phyloP scores from a whole-genome alignment of 139 green algal species.

The Chlamydomonas eustigma region DNA sequence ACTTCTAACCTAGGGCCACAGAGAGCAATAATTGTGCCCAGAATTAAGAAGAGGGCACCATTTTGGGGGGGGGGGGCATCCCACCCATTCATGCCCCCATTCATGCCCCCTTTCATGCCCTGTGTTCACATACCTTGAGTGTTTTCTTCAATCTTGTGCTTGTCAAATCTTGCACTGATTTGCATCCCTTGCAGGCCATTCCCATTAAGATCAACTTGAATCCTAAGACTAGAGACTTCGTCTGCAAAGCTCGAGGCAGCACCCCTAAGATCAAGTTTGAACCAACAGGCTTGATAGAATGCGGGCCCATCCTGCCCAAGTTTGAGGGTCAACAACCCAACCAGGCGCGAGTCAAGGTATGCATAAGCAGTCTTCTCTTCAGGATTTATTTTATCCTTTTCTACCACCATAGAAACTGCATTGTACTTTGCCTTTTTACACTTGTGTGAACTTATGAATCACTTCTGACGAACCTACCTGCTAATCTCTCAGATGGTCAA shows the following conservation, averaged over 20 bases:
- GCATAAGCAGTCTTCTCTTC: too few relatives aligned
- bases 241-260: constrained; percentile 36
- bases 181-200: constrained; percentile 38
- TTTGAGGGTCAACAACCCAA: constrained; percentile 43
- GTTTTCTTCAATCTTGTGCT: background rate
- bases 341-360: constrained; percentile 30
- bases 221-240: constrained; percentile 33
- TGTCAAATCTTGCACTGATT: too few relatives aligned
- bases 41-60: too few relatives aligned
- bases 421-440: too few relatives aligned
- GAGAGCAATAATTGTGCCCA: too few relatives aligned
- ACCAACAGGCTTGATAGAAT: constrained; percentile 40
- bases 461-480: too few relatives aligned
- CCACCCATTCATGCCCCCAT: background rate
- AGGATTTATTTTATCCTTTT: too few relatives aligned
- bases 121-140: background rate
- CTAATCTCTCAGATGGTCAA: constrained; percentile 54
- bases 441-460: too few relatives aligned
- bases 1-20: too few relatives aligned
- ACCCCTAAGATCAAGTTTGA: constrained; percentile 44
- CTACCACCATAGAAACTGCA: too few relatives aligned
- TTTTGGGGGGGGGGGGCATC: too few relatives aligned
- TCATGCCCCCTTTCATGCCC: background rate
- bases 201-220: constrained; percentile 65
- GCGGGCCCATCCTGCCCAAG: constrained; percentile 61